Evolutionary conservation across 1,284 basidiomycete genomes (phyloP).

Genomic region (Trametes versicolor): DNA sequence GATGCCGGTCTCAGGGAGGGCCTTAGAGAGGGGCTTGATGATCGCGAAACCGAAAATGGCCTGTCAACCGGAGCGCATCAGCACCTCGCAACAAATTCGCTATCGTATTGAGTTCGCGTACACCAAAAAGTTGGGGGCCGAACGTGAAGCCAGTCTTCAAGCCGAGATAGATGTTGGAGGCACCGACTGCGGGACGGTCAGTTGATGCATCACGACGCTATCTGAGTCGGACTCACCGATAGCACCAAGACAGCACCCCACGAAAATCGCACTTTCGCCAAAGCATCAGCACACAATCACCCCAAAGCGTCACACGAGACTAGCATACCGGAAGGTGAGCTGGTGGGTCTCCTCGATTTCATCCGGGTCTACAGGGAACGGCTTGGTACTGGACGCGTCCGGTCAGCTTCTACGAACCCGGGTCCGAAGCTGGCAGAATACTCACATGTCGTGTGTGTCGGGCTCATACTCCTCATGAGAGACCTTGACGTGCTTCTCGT

Average conservation of each 20-base stretch:
- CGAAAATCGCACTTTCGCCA: slow-evolving; percentile 58
- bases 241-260: slow-evolving; percentile 69
- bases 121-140: slow-evolving; percentile 69
- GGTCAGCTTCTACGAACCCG: neutral
- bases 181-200: slow-evolving; percentile 34
- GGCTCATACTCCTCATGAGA: slow-evolving; percentile 16
- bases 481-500: slow-evolving; percentile 13
- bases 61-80: slow-evolving; percentile 33
- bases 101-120: slow-evolving; percentile 38
- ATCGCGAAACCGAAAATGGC: slow-evolving; percentile 74
- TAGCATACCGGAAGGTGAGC: slow-evolving; percentile 56
- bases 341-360: slow-evolving; percentile 62
- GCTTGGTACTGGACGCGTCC: slow-evolving; percentile 38
- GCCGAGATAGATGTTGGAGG: slow-evolving; percentile 63
- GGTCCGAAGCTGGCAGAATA: neutral
- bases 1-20: slow-evolving; percentile 56
- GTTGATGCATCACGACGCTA: neutral
- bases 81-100: slow-evolving; percentile 14
- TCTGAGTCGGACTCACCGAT: slow-evolving; percentile 50
- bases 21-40: slow-evolving; percentile 65
- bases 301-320: neutral
- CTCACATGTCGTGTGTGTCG: slow-evolving; percentile 30
- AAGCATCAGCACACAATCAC: neutral
- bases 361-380: slow-evolving; percentile 64
- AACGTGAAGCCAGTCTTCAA: slow-evolving; percentile 78